Conservation (phyloP, 1,284 basidiomycete species). For the Microbotryum intermedium region DNA sequence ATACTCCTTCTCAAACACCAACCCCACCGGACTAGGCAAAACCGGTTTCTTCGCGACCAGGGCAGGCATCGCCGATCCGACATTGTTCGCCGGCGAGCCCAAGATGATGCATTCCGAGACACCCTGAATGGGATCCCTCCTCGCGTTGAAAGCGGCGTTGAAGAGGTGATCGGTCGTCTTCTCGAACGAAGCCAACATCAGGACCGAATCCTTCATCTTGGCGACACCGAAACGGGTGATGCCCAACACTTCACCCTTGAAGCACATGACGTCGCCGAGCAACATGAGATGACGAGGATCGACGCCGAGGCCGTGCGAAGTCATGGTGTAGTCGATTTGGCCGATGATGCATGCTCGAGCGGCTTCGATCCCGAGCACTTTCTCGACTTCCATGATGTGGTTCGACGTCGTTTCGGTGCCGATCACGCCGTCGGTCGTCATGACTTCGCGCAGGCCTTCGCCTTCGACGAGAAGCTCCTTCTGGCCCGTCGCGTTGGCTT, state of each 20-base stretch:
- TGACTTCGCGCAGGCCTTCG: conserved; percentile 93
- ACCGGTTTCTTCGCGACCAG: conserved; percentile 30
- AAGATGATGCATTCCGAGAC: conserved; percentile 99
- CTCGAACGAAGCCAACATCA: conserved; percentile 99
- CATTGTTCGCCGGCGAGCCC: conserved; percentile 29
- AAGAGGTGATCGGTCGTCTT: conserved; percentile 99
- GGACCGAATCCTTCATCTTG: conserved; percentile 99
- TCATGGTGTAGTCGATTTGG: conserved; percentile 97
- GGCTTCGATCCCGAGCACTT: conserved; percentile 94
- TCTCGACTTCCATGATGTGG: conserved; percentile 91
- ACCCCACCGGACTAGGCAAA: conserved; percentile 24
- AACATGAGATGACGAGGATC: conserved; percentile 99
- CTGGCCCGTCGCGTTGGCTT: conserved; percentile 71
- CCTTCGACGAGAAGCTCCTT: conserved; percentile 82
- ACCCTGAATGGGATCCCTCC: conserved; percentile 88
- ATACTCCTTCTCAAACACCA: conserved; percentile 30
- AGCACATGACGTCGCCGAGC: conserved; percentile 96
- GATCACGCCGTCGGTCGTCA: conserved; percentile 93
- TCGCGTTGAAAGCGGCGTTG: conserved; percentile 92
- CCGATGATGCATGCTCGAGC: conserved; percentile 90
- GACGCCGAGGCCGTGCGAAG: conserved; percentile 94
- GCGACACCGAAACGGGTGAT: conserved; percentile 99
- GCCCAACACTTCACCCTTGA: conserved; percentile 97
- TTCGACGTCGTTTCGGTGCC: conserved; percentile 90
- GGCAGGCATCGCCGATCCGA: conserved; percentile 30